phyloP scores from a whole-genome alignment of 306 rosid genomes.

The Cucumis sativus region DNA sequence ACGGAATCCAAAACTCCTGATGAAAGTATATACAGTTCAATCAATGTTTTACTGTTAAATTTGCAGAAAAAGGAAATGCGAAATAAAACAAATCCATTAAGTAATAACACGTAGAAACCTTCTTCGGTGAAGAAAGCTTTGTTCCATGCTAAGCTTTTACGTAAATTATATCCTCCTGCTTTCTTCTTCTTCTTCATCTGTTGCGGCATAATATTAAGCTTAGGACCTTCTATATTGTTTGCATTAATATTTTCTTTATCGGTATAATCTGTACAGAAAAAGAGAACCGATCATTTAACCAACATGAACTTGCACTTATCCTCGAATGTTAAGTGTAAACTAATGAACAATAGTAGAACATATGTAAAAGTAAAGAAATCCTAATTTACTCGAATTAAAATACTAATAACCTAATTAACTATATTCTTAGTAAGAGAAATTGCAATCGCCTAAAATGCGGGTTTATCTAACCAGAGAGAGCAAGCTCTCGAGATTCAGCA shows the following conservation, averaged over 20 bases:
- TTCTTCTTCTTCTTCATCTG: slow-evolving; percentile 81
- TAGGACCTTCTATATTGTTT: slow-evolving; percentile 31
- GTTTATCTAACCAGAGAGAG: neutral
- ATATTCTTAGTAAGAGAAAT: neutral
- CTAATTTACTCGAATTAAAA: neutral
- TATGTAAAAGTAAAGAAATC: neutral
- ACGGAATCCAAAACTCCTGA: slow-evolving; percentile 66
- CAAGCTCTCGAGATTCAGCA: neutral
- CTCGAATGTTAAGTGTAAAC: neutral
- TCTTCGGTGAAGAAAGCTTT: slow-evolving; percentile 83
- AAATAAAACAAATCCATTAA: neutral
- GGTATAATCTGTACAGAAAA: slow-evolving; percentile 4
- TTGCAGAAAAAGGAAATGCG: neutral
- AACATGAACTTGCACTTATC: neutral
- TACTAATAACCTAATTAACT: neutral
- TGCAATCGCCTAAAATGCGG: neutral
- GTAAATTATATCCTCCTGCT: slow-evolving; percentile 61
- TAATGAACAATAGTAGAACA: neutral
- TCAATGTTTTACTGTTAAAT: neutral
- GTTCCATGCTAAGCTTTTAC: slow-evolving; percentile 93
- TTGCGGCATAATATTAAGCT: slow-evolving; percentile 48
- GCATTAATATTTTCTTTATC: slow-evolving; percentile 34
- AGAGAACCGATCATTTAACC: slow-evolving; percentile 9
- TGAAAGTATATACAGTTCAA: neutral
- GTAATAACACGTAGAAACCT: slow-evolving; percentile 22